These are phyloP conservation scores for Rubus idaeus DNA, from an alignment of 306 rosid genomes.

Conservation along the genomic window DNA sequence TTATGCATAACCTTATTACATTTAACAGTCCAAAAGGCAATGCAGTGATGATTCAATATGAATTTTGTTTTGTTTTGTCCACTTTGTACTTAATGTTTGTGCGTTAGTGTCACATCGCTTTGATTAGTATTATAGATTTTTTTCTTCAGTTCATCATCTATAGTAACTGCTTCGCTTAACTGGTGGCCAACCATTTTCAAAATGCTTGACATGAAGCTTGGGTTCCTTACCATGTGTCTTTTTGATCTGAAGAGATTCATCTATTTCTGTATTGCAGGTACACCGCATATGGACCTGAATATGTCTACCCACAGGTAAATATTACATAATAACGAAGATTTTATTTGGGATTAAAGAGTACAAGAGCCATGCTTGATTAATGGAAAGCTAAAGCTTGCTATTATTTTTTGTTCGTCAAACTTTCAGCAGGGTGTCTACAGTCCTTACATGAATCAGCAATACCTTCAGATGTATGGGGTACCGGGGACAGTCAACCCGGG, in stretches of 20 bases:
- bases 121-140: not conserved
- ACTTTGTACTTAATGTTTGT: not conserved
- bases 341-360: not conserved
- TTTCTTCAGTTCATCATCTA: not conserved
- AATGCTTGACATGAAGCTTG: conserved; percentile 8
- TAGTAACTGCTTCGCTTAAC: not conserved
- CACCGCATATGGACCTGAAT: conserved; percentile 31
- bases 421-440: conserved; percentile 25
- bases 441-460: conserved; percentile 29
- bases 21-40: conserved; percentile 1
- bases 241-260: conserved; percentile 1
- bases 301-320: conserved; percentile 31
- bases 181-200: not conserved
- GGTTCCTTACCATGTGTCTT: not conserved
- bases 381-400: not conserved
- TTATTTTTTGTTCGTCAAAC: not conserved
- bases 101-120: not conserved
- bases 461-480: conserved; percentile 31
- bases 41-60: not conserved
- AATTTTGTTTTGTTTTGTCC: not conserved
- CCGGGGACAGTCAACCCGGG: conserved; percentile 23
- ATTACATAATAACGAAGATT: not conserved
- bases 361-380: not conserved
- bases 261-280: conserved; percentile 22
- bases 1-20: not conserved